phyloP scores from a whole-genome alignment of 495 filamentous ascomycete genomes.

The Aspergillus mulundensis region DNA sequence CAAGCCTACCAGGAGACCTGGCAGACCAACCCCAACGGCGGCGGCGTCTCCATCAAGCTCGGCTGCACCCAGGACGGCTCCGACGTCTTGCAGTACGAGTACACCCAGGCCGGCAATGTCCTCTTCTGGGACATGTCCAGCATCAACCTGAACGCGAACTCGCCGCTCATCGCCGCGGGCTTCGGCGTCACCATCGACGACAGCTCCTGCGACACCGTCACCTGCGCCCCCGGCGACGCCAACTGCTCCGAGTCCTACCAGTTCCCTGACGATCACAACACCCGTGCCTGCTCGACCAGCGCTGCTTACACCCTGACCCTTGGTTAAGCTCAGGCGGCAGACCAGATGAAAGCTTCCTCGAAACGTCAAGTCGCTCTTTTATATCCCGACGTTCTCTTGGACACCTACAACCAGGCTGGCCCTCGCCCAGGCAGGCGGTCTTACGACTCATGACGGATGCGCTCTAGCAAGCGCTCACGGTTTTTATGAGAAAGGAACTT shows the following conservation, averaged over 20 bases:
- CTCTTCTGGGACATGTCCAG: constrained; percentile 43
- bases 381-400: neutral
- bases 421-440: constrained; percentile 9
- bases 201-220: constrained; percentile 22
- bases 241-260: constrained; percentile 30
- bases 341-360: neutral
- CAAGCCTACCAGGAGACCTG: constrained; percentile 35
- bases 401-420: neutral
- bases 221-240: constrained; percentile 24
- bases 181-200: constrained; percentile 19
- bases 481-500: neutral
- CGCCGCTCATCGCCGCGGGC: constrained; percentile 17
- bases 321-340: constrained; percentile 15
- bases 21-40: constrained; percentile 36
- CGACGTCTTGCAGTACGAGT: constrained; percentile 46
- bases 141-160: constrained; percentile 22
- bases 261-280: constrained; percentile 33
- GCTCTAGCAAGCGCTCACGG: neutral
- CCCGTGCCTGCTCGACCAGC: constrained; percentile 24
- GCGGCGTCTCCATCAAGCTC: constrained; percentile 45
- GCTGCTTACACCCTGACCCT: constrained; percentile 27
- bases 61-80: constrained; percentile 21
- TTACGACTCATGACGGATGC: constrained; percentile 4
- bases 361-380: constrained; percentile 7
- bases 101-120: constrained; percentile 32